A percentile compares a stretch with the other conserved stretches of the same genome.
Evolutionary conservation across 768 basidiomycete species (phyloP).

Genomic region (Leccinum olivaceopallidum): DNA sequence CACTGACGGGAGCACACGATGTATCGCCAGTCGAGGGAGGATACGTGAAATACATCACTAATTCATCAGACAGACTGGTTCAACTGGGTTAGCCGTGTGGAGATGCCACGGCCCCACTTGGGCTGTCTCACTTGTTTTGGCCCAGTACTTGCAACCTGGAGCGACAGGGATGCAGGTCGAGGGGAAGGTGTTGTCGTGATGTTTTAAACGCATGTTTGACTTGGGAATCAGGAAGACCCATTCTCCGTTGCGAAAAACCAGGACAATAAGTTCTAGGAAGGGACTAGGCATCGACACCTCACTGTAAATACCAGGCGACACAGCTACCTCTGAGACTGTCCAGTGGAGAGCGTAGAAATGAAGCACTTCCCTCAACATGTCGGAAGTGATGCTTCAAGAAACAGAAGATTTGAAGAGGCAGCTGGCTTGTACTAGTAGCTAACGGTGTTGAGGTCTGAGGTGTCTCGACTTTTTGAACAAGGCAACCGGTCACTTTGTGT

Average conservation of each 20-base stretch:
- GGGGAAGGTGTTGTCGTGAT: background rate
- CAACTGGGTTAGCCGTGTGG: background rate
- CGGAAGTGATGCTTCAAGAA: background rate
- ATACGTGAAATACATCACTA: background rate
- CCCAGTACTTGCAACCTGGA: background rate
- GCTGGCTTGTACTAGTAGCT: background rate
- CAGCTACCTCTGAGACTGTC: background rate
- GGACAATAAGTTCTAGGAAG: background rate
- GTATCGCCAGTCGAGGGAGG: background rate
- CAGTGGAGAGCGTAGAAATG: too few species aligned
- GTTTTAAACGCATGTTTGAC: background rate
- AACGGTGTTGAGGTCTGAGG: too few species aligned
- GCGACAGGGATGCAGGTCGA: background rate
- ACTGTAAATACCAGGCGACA: background rate
- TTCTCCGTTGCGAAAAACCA: background rate
- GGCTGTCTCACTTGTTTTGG: background rate
- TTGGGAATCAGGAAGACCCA: background rate
- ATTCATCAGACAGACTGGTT: background rate
- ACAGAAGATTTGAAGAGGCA: background rate
- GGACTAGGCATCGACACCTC: background rate
- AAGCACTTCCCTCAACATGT: background rate
- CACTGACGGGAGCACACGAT: background rate
- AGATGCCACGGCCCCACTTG: background rate
- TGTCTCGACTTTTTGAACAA: too few species aligned
- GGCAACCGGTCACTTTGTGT: too few species aligned